These are phyloP conservation scores for Populus tremula DNA, from an alignment of 345 rosid genomes.

Conservation along the genomic window DNA sequence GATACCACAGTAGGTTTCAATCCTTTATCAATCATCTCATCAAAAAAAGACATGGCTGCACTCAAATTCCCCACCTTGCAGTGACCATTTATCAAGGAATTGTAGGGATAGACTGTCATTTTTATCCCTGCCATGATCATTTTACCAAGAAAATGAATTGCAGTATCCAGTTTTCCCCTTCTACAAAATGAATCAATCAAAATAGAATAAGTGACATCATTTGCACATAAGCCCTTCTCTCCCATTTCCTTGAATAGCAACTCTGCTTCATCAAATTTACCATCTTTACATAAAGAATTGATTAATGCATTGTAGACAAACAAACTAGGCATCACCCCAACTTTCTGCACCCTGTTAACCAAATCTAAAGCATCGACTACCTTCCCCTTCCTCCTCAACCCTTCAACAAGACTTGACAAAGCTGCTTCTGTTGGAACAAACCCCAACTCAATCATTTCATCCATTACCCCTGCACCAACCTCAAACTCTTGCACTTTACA, in stretches of 20 bases:
- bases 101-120: conserved; percentile 66
- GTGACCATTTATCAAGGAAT: conserved; percentile 72
- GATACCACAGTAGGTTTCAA: conserved; percentile 69
- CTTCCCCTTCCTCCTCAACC: conserved; percentile 67
- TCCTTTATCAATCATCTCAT: conserved; percentile 56
- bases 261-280: conserved; percentile 60
- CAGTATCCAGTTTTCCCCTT: conserved; percentile 62
- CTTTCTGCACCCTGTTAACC: conserved; percentile 45
- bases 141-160: conserved; percentile 45
- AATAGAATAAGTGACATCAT: conserved; percentile 69
- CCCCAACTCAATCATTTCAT: conserved; percentile 66
- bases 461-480: conserved; percentile 45
- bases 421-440: conserved; percentile 68
- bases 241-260: conserved; percentile 59
- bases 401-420: conserved; percentile 59
- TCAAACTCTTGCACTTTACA: conserved; percentile 65
- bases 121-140: conserved; percentile 53
- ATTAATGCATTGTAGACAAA: conserved; percentile 74
- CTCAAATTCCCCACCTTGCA: conserved; percentile 65
- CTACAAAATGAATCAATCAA: conserved; percentile 77
- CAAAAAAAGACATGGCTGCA: conserved; percentile 49
- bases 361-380: conserved; percentile 50
- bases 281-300: conserved; percentile 62
- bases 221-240: conserved; percentile 38
- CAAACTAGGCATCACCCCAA: conserved; percentile 56